Base-by-base conservation (phyloP, 2,329 filamentous ascomycete species). In the Pseudogymnoascus sp. region DNA sequence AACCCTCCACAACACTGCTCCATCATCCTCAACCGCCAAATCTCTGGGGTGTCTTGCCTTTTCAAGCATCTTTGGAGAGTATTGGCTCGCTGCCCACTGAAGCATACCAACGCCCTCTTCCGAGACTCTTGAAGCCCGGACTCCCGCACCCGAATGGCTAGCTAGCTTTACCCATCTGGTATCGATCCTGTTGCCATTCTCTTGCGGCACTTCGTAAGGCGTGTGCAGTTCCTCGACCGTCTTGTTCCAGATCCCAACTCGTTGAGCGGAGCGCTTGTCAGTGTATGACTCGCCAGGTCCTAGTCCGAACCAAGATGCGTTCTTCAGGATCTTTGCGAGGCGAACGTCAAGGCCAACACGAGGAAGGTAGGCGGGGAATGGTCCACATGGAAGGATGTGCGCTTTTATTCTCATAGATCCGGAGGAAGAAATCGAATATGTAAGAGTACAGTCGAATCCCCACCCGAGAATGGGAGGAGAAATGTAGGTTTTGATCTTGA, bases 121-220 rank as follows among this genome's bases (percentile, higher is more conserved):
- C 72, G 76, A 70, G 73, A 68, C 1, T 72, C 69, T 66, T 72
- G 75, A 35, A 74, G 6, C 68, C 66, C 8, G 68, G 22, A 31
- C 59, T 38, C 72, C 68, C 71, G 24, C 71, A 70, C 12, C 64
- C 69, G 6, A 80, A 63, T 56, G 50, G n/a, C 28, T 56, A 19
- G 24, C n/a, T 28, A 56, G 19, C 12, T 75, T 73, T 3, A 89
- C 72, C 82, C 84, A 89, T 6, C 82, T 77, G 0, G 82, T 83
- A 35, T 84, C 84, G 62, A 82, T 83, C 12, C 84, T 78, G 71
- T 89, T 90, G 0, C 85, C 84, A 61, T 82, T 84, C 68, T 90
- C 87, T 70, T 90, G 87, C 0, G 87, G 87, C 22, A 85, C 84
- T 16, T 90, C 87, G 68, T 89, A 89, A 0, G 78, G 76, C 0